A percentile compares a stretch with the other conserved stretches of the same genome.
These are phyloP conservation scores for Pseudonectria buxi DNA, from an alignment of 2,329 filamentous ascomycete genomes.

Conservation along the genomic window DNA sequence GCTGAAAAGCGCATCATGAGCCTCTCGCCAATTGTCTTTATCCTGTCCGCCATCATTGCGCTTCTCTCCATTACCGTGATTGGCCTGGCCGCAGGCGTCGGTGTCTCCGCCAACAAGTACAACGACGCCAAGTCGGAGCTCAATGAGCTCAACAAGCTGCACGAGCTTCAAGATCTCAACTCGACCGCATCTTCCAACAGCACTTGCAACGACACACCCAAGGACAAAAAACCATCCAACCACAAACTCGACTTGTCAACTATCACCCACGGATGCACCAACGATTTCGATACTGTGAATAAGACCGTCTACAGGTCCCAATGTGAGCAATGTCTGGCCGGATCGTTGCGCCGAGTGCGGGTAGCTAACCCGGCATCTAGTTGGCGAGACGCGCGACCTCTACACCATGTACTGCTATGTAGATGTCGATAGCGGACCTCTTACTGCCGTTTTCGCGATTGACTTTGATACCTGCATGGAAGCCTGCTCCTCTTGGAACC, in stretches of 20 bases:
- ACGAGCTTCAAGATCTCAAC: too few species aligned
- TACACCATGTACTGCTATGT: constrained; percentile 39
- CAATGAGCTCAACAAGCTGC: constrained; percentile 5
- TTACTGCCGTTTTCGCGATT: constrained; percentile 36
- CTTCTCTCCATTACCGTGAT: constrained; percentile 35
- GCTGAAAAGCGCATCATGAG: too few species aligned
- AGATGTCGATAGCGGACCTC: constrained; percentile 30
- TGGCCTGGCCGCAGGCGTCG: constrained; percentile 38
- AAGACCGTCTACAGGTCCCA: constrained; percentile 11
- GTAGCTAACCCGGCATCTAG: constrained; percentile 15
- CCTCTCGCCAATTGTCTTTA: constrained; percentile 29
- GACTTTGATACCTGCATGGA: constrained; percentile 41
- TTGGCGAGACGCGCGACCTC: constrained; percentile 25
- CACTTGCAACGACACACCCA: background rate
- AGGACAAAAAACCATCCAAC: background rate
- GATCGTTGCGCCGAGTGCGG: too few species aligned
- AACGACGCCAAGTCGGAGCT: constrained; percentile 30
- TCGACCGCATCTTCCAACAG: constrained; percentile 4
- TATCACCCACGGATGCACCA: constrained; percentile 36
- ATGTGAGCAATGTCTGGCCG: too few species aligned
- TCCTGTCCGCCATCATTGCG: constrained; percentile 35
- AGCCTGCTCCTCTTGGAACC: constrained; percentile 35
- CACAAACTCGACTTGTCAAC: background rate
- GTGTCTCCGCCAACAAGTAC: constrained; percentile 33
- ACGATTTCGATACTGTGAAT: constrained; percentile 26